phyloP scores from a whole-genome alignment of 2,329 filamentous ascomycete genomes.

The Microsporum canis region DNA sequence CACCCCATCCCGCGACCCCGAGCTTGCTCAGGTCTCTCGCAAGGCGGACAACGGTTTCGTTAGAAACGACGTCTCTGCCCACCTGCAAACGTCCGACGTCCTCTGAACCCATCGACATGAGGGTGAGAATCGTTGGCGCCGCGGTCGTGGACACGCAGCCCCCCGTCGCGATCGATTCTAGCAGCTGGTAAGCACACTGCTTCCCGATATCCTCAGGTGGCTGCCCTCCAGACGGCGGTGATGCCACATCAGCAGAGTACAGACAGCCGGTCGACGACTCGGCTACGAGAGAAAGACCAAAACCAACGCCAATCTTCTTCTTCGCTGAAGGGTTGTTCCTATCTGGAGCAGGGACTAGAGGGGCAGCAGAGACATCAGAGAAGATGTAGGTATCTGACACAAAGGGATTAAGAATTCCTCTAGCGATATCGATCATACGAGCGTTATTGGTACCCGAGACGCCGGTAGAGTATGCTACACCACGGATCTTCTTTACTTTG shows the following conservation, averaged over 20 bases:
- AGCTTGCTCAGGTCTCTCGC: conserved; percentile 81
- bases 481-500: conserved; percentile 74
- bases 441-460: conserved; percentile 89
- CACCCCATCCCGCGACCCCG: conserved; percentile 80
- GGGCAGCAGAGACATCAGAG: conserved; percentile 52
- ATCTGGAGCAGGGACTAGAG: conserved; percentile 56
- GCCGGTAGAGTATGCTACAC: conserved; percentile 87
- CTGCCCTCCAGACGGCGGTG: conserved; percentile 64
- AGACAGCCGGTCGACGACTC: conserved; percentile 80
- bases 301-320: conserved; percentile 69
- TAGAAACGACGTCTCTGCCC: conserved; percentile 68
- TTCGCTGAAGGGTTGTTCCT: conserved; percentile 47
- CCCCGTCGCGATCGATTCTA: conserved; percentile 70
- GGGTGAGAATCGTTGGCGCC: conserved; percentile 60
- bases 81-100: conserved; percentile 81
- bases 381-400: conserved; percentile 85
- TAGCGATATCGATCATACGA: conserved; percentile 82
- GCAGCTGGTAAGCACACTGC: conserved; percentile 74
- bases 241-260: conserved; percentile 74
- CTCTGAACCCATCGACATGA: conserved; percentile 98
- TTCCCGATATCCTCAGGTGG: conserved; percentile 85
- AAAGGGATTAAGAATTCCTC: conserved; percentile 76
- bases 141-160: conserved; percentile 68
- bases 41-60: conserved; percentile 66
- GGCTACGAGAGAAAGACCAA: conserved; percentile 80